Conservation (phyloP, 495 filamentous ascomycete genomes). For the Hyaloscypha hepaticicola region DNA sequence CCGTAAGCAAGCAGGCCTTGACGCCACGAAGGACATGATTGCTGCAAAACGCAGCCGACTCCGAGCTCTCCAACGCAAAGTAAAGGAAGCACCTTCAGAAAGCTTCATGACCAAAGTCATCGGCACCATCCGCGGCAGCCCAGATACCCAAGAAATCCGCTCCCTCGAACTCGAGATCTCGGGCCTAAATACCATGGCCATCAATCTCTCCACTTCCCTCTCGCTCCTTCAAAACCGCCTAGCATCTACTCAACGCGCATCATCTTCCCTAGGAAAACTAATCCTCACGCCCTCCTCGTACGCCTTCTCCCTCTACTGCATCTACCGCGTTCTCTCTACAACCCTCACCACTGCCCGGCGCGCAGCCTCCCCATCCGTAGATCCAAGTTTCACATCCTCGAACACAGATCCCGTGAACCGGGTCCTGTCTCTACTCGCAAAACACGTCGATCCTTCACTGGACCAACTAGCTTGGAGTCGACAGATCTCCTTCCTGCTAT, state of each 20-base stretch:
- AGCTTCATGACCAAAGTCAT: conserved; percentile 69
- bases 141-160: conserved; percentile 62
- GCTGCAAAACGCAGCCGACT: conserved; percentile 65
- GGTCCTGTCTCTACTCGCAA: conserved; percentile 68
- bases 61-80: conserved; percentile 62
- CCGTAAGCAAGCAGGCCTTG: conserved; percentile 69
- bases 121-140: conserved; percentile 58
- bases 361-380: conserved; percentile 38
- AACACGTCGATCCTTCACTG: conserved; percentile 68
- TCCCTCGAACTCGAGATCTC: conserved; percentile 69
- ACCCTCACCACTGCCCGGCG: conserved; percentile 59
- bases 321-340: conserved; percentile 72
- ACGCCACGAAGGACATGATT: conserved; percentile 75
- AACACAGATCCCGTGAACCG: conserved; percentile 76
- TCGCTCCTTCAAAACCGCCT: conserved; percentile 55
- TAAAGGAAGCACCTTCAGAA: conserved; percentile 48
- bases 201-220: conserved; percentile 61
- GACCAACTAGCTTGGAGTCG: conserved; percentile 72
- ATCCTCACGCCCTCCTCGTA: conserved; percentile 54
- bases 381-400: conserved; percentile 55
- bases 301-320: conserved; percentile 70
- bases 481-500: conserved; percentile 75
- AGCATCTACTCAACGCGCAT: conserved; percentile 58
- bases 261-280: conserved; percentile 59
- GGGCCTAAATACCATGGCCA: conserved; percentile 75